Percentiles rank a stretch among this genome's conserved stretches.
Evolutionary conservation across 768 basidiomycete genomes (phyloP).

Genomic region (Boletus subparvulus): DNA sequence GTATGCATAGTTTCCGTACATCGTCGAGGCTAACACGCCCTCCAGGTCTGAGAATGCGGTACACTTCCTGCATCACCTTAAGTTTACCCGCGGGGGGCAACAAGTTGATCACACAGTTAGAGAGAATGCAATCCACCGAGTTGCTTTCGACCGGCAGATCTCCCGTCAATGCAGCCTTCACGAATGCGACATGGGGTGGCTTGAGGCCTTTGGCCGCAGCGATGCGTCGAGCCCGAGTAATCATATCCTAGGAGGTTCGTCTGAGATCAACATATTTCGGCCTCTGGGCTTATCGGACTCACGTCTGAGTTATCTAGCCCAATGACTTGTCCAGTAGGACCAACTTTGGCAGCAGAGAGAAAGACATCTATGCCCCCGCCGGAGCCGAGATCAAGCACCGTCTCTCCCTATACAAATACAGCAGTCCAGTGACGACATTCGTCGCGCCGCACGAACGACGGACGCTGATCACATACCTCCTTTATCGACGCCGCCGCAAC

Average conservation of each 20-base stretch:
- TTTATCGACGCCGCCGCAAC: slow-evolving; percentile 45
- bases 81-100: slow-evolving; percentile 43
- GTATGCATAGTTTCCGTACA: slow-evolving; percentile 31
- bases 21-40: slow-evolving; percentile 55
- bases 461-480: slow-evolving; percentile 33
- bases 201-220: slow-evolving; percentile 40
- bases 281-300: slow-evolving; percentile 3
- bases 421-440: neutral
- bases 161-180: slow-evolving; percentile 42
- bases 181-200: slow-evolving; percentile 51
- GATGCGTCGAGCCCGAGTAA: slow-evolving; percentile 46
- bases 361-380: slow-evolving; percentile 59
- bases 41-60: slow-evolving; percentile 54
- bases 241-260: slow-evolving; percentile 44
- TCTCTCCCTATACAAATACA: slow-evolving; percentile 46
- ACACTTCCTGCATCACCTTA: slow-evolving; percentile 44
- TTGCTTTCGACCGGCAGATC: slow-evolving; percentile 47
- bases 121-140: slow-evolving; percentile 54
- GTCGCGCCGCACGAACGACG: too few species aligned
- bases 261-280: neutral
- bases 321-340: slow-evolving; percentile 48
- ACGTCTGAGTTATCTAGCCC: slow-evolving; percentile 55
- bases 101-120: slow-evolving; percentile 58
- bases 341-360: slow-evolving; percentile 50
- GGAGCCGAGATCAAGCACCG: slow-evolving; percentile 55